Conservation (phyloP, 2,329 filamentous ascomycete species). For the Fusarium sp. region DNA sequence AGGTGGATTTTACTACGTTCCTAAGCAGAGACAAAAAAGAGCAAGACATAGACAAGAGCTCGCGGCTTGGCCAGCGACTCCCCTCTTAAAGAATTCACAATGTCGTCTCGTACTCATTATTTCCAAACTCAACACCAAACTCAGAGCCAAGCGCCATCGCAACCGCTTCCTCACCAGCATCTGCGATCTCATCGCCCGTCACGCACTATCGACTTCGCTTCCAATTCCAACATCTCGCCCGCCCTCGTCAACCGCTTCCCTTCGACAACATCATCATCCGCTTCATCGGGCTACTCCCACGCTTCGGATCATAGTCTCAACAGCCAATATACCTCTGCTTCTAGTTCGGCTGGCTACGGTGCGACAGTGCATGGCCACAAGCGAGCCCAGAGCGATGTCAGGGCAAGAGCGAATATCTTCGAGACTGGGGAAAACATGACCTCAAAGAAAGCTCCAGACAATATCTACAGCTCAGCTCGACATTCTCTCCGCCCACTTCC, state of each 20-base stretch:
- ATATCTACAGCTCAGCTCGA: slow-evolving; percentile 76
- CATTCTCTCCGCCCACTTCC: slow-evolving; percentile 81
- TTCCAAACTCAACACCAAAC: slow-evolving; percentile 39
- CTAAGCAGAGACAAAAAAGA: slow-evolving; percentile 25
- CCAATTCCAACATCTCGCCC: slow-evolving; percentile 53
- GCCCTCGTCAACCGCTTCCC: slow-evolving; percentile 67
- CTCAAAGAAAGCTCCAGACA: slow-evolving; percentile 63
- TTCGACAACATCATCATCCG: slow-evolving; percentile 77
- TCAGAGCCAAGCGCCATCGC: slow-evolving; percentile 26
- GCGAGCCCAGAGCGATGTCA: slow-evolving; percentile 79
- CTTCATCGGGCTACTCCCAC: slow-evolving; percentile 74
- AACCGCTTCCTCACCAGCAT: slow-evolving; percentile 30
- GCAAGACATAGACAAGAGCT: slow-evolving; percentile 27
- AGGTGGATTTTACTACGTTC: slow-evolving; percentile 34
- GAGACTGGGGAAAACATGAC: slow-evolving; percentile 57
- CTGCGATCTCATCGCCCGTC: slow-evolving; percentile 62
- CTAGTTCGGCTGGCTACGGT: slow-evolving; percentile 63
- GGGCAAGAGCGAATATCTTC: slow-evolving; percentile 63
- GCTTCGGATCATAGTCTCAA: slow-evolving; percentile 67
- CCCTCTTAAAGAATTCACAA: slow-evolving; percentile 49
- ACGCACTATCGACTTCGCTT: slow-evolving; percentile 60
- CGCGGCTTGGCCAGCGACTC: slow-evolving; percentile 37
- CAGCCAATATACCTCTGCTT: slow-evolving; percentile 76
- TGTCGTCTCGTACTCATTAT: slow-evolving; percentile 68
- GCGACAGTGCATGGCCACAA: slow-evolving; percentile 66